phyloP scores from a whole-genome alignment of 768 basidiomycete genomes.

The Favolaschia claudopus region DNA sequence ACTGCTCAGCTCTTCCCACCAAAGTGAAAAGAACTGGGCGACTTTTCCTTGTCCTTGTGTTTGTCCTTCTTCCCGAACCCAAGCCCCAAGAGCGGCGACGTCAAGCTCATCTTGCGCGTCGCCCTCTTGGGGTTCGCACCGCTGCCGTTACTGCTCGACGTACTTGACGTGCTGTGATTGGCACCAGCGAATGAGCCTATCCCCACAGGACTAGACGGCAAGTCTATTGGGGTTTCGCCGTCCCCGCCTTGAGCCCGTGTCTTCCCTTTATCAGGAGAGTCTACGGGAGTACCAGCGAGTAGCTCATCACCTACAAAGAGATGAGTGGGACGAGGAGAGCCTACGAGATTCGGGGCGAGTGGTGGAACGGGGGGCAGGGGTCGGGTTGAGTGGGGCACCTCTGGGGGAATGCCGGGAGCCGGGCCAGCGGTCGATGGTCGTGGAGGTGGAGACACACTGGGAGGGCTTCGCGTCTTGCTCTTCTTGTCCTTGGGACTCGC shows the following conservation, averaged over 20 bases:
- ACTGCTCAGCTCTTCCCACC: conserved; percentile 17
- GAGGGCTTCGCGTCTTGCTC: conserved; percentile 28
- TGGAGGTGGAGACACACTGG: conserved; percentile 23
- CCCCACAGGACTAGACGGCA: conserved; percentile 27
- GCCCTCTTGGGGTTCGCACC: conserved; percentile 45
- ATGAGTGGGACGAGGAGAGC: not conserved
- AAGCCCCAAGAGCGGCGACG: conserved; percentile 67
- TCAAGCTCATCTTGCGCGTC: conserved; percentile 74
- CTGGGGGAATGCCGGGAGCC: conserved; percentile 2
- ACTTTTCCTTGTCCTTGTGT: conserved; percentile 51
- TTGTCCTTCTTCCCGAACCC: conserved; percentile 64
- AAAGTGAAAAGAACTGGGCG: conserved; percentile 27
- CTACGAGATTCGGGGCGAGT: conserved; percentile 7
- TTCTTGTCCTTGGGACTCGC: conserved; percentile 18
- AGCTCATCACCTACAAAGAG: conserved; percentile 5
- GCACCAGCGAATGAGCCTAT: conserved; percentile 23
- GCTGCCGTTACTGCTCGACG: conserved; percentile 29
- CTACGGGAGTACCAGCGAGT: not conserved
- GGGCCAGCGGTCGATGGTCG: conserved; percentile 53
- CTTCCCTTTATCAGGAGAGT: conserved; percentile 18
- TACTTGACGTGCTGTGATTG: conserved; percentile 25
- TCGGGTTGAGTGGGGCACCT: conserved; percentile 22
- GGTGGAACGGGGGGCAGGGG: conserved; percentile 30
- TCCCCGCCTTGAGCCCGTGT: conserved; percentile 9
- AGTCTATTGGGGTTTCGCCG: conserved; percentile 15